These are phyloP conservation scores for Phyllostachys edulis DNA, from an alignment of 176 grass and related monocot genomes.

Conservation along the genomic window DNA sequence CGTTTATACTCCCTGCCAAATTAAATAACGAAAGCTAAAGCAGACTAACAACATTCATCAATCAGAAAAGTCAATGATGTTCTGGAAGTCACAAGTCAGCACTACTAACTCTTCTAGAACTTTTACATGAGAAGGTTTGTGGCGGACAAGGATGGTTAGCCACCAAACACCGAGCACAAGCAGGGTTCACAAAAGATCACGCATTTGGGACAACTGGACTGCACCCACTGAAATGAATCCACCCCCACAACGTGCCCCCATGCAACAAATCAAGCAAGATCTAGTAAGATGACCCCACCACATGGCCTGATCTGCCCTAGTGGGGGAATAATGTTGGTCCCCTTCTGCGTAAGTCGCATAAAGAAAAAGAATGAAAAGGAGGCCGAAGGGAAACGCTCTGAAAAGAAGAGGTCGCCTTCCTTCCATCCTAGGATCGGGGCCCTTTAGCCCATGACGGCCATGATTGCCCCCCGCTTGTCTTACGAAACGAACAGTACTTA, in stretches of 20 bases:
- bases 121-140: not conserved
- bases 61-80: too few relatives aligned
- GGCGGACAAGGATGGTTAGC: not conserved
- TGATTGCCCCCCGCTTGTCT: not conserved
- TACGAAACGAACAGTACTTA: not conserved
- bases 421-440: slow-evolving; percentile 9
- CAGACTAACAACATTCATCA: not conserved
- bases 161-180: not conserved
- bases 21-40: not conserved
- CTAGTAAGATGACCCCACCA: slow-evolving; percentile 5
- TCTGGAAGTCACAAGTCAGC: not conserved
- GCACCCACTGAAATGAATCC: not conserved
- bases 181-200: not conserved
- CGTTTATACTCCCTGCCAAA: not conserved
- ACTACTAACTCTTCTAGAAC: not conserved
- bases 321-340: slow-evolving; percentile 30
- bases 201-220: not conserved
- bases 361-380: not conserved
- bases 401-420: slow-evolving; percentile 11
- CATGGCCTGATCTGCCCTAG: slow-evolving; percentile 19
- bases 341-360: not conserved
- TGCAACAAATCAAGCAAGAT: slow-evolving; percentile 15
- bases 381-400: not conserved
- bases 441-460: not conserved
- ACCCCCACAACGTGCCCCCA: not conserved